Conservation (phyloP, 1,139 yeast species). For the Kluyveromyces sp. region DNA sequence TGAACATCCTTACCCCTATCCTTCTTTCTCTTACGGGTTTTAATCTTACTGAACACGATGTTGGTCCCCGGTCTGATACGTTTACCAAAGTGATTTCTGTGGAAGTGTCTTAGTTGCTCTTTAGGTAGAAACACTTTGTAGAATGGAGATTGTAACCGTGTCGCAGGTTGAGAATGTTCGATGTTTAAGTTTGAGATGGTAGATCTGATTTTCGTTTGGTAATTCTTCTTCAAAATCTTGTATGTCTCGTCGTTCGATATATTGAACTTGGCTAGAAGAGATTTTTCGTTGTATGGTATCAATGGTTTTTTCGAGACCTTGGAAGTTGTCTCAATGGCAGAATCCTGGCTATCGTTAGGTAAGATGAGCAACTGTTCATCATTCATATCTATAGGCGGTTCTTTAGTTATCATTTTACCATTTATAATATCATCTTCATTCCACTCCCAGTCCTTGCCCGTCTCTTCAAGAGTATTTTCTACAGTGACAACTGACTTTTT, state of each 20-base stretch:
- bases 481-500: slow-evolving; percentile 5
- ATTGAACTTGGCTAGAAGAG: slow-evolving; percentile 51
- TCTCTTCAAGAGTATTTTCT: slow-evolving; percentile 24
- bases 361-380: slow-evolving; percentile 74
- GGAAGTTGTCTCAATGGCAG: slow-evolving; percentile 8
- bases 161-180: slow-evolving; percentile 87
- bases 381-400: slow-evolving; percentile 63
- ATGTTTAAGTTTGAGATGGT: slow-evolving; percentile 86
- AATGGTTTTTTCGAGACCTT: slow-evolving; percentile 11
- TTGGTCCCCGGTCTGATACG: slow-evolving; percentile 69
- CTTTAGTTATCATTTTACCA: slow-evolving; percentile 50
- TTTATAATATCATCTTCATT: slow-evolving; percentile 76
- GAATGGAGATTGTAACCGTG: slow-evolving; percentile 81
- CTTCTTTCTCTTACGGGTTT: slow-evolving; percentile 77
- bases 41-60: slow-evolving; percentile 67
- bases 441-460: slow-evolving; percentile 47
- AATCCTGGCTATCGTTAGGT: slow-evolving; percentile 16
- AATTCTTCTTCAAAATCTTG: slow-evolving; percentile 73
- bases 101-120: slow-evolving; percentile 69
- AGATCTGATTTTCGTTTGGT: slow-evolving; percentile 86
- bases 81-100: slow-evolving; percentile 57
- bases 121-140: slow-evolving; percentile 72
- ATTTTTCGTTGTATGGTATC: slow-evolving; percentile 24
- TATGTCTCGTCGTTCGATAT: slow-evolving; percentile 86
- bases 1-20: slow-evolving; percentile 78